Evolutionary conservation across 1,284 basidiomycete genomes (phyloP).

Genomic region (Quambalaria eucalypti): DNA sequence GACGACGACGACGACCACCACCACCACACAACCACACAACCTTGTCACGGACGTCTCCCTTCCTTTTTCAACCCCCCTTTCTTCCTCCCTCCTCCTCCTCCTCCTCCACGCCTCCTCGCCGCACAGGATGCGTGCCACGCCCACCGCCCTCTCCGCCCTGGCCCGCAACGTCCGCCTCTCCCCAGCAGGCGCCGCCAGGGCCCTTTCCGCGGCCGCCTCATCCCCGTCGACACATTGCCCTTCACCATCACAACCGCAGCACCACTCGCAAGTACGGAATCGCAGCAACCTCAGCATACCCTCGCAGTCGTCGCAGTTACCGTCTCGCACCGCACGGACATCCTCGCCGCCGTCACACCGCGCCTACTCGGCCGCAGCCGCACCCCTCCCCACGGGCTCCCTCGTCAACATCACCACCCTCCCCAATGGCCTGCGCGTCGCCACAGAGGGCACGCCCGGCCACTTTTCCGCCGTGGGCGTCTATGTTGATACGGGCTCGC

Average conservation of each 20-base stretch:
- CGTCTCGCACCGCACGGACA: background rate
- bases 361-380: background rate
- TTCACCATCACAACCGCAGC: background rate
- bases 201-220: background rate
- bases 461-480: slow-evolving; percentile 91
- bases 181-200: background rate
- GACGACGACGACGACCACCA: too few species aligned
- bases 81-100: too few species aligned
- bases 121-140: too few species aligned
- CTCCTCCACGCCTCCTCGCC: too few species aligned
- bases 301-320: background rate
- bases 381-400: slow-evolving; percentile 14
- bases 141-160: too few species aligned
- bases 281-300: too few species aligned
- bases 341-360: background rate
- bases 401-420: slow-evolving; percentile 62
- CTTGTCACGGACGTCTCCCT: too few species aligned
- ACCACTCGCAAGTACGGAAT: too few species aligned
- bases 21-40: too few species aligned
- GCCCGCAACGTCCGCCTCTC: background rate
- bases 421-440: slow-evolving; percentile 82
- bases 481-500: slow-evolving; percentile 83
- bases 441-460: slow-evolving; percentile 79
- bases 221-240: background rate
- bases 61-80: too few species aligned